Evolutionary conservation across 148 eudicot species (phyloP), one percentile per base, ranked within the genome.

Genomic region (Silene latifolia): DNA sequence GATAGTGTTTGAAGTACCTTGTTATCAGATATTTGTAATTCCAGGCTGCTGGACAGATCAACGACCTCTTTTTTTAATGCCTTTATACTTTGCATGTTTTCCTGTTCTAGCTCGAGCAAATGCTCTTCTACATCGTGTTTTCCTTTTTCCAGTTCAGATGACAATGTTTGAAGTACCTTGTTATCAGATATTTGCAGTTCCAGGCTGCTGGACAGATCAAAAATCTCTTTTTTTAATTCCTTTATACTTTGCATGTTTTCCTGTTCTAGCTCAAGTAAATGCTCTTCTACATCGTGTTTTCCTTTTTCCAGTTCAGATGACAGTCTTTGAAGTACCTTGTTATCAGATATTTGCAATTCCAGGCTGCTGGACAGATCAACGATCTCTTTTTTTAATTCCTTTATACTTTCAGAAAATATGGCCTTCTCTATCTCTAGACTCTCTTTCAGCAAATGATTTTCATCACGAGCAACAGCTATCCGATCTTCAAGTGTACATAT

Each of bases 111-210:
- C 29, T 81, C 84, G 24, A 72, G 73, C 27, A 91, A 63, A 27
- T 74, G 87, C 63, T 80, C 76, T 79, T 89, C 89, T 44, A 91
- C 54, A 69, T 83, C 88, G 8, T 85, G 76, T 77, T 85, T 94
- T 39, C 79, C 87, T 54, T 71, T 82, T 78, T 82, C 91, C 44
- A 88, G 75, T 79, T 86, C 88, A 19, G 78, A 75, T 54, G 82
- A 77, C 67, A 77, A 75, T 73, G 83, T 83, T 60, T 87, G 81
- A 71, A 90, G 85, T 59, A 71, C 64, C 81, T 83, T 85, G 70
- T 83, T 92, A 27, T 81, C 86, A 46, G 85, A 83, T 77, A 77
- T 83, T 63, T 84, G 86, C 1, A 86, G 84, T 71, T 85, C 86
- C 79, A 86, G 72, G 48, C 69, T 73, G 82, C 75, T 74, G 48